Evolutionary conservation across 345 rosid species (phyloP).

Genomic region (Balakata baccata): DNA sequence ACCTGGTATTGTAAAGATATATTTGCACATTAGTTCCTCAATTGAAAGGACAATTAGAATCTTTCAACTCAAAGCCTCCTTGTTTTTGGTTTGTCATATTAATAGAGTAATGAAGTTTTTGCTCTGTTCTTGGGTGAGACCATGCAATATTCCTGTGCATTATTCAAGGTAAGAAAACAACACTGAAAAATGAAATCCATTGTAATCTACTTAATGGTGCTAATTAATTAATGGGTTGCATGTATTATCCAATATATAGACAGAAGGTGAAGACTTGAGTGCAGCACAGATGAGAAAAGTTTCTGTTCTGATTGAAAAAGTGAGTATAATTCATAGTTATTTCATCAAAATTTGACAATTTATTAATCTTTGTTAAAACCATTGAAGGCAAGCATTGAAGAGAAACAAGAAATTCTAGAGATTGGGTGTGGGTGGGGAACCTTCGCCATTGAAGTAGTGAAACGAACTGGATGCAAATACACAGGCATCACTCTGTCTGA

Average conservation of each 20-base stretch:
- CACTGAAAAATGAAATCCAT: too few species aligned
- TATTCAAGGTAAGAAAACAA: conserved; percentile 57
- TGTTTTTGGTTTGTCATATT: conserved; percentile 2
- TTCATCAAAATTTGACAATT: too few species aligned
- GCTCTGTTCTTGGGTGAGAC: conserved; percentile 74
- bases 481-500: conserved; percentile 73
- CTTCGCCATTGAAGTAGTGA: conserved; percentile 77
- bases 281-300: conserved; percentile 74
- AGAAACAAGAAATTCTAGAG: conserved; percentile 64
- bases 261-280: conserved; percentile 54
- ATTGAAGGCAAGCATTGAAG: conserved; percentile 52
- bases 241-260: too few species aligned
- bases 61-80: not conserved
- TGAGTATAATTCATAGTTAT: conserved; percentile 14
- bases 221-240: too few species aligned
- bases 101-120: conserved; percentile 77
- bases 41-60: too few species aligned
- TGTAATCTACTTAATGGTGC: too few species aligned
- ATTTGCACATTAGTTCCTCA: too few species aligned
- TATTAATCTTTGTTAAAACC: too few species aligned
- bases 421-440: conserved; percentile 94
- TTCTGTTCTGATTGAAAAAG: conserved; percentile 61
- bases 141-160: conserved; percentile 74
- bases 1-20: conserved; percentile 75
- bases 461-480: conserved; percentile 75